Conservation (phyloP, 257 asterid genomes). For the Paraleonurus japonicus region DNA sequence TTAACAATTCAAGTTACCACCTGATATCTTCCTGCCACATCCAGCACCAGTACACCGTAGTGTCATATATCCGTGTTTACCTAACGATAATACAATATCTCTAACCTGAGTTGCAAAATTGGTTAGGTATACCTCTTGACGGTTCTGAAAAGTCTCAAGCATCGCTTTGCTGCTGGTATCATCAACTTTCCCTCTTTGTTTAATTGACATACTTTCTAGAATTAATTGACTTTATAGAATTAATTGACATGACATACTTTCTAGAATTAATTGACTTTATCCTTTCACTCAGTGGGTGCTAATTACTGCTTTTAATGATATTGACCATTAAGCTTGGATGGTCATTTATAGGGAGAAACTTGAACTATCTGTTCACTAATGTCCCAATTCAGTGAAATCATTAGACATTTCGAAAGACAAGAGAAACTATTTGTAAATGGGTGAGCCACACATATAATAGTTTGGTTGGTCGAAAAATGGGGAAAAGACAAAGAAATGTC, state of each 20-base stretch:
- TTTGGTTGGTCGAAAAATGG: neutral
- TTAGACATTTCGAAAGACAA: conserved; percentile 19
- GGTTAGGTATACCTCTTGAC: conserved; percentile 89
- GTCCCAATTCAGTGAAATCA: neutral
- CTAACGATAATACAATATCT: conserved; percentile 4
- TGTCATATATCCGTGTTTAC: neutral
- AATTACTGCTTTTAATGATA: neutral
- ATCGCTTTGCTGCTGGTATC: conserved; percentile 95
- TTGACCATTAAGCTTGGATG: conserved; percentile 4
- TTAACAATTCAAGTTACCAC: conserved; percentile 1
- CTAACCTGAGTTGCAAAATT: conserved; percentile 30
- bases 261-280: neutral
- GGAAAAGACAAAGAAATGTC: neutral
- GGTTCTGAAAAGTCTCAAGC: conserved; percentile 88
- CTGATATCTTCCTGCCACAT: conserved; percentile 1
- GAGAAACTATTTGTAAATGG: conserved; percentile 8
- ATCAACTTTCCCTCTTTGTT: conserved; percentile 29
- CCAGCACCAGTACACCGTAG: conserved; percentile 8
- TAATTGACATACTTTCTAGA: conserved; percentile 16
- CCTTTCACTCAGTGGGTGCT: conserved; percentile 5
- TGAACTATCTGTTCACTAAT: conserved; percentile 13
- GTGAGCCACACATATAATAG: neutral
- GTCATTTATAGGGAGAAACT: neutral
- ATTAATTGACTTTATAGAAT: neutral
- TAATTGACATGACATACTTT: conserved; percentile 13